Evolutionary conservation across 352 stramenopile species (phyloP).

Genomic region (Phytophthora idaei): DNA sequence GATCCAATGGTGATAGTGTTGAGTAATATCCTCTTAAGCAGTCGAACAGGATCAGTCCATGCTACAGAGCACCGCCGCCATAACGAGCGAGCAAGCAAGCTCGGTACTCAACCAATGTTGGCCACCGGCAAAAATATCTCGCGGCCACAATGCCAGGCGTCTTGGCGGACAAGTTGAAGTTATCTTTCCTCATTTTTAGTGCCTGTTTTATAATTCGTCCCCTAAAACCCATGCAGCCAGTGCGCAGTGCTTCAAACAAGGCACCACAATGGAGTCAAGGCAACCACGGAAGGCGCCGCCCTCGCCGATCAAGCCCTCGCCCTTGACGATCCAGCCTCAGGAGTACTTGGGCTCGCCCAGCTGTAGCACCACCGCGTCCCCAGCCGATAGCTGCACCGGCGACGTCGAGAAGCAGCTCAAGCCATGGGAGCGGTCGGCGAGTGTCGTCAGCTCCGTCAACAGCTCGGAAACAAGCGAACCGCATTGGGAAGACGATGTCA

Average conservation of each 20-base stretch:
- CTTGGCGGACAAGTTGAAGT: slow-evolving; percentile 25
- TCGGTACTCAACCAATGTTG: not conserved
- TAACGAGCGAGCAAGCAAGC: no score
- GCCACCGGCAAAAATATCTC: not conserved
- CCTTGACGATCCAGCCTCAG: slow-evolving; percentile 20
- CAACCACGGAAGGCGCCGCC: not conserved
- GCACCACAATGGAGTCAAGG: slow-evolving; percentile 18
- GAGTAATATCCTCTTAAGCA: no score
- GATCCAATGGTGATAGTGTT: no score
- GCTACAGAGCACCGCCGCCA: no score
- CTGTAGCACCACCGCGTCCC: slow-evolving; percentile 12
- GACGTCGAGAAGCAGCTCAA: slow-evolving; percentile 8
- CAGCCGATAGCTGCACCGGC: slow-evolving; percentile 19
- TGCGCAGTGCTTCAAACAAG: slow-evolving; percentile 14
- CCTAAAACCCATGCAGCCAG: slow-evolving; percentile 13
- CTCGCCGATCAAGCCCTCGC: slow-evolving; percentile 22
- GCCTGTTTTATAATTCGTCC: slow-evolving; percentile 15
- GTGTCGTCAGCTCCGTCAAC: slow-evolving; percentile 21
- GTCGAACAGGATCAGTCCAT: no score
- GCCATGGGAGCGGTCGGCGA: slow-evolving; percentile 20
- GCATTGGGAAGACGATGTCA: slow-evolving; percentile 11
- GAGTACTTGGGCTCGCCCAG: slow-evolving; percentile 14
- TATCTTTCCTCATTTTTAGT: slow-evolving; percentile 17
- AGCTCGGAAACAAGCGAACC: slow-evolving; percentile 22
- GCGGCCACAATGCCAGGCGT: not conserved